Evolutionary conservation across 2,329 filamentous ascomycete species (phyloP), one percentile per base, ranked within the genome.

Genomic region (Beauveria sp.): DNA sequence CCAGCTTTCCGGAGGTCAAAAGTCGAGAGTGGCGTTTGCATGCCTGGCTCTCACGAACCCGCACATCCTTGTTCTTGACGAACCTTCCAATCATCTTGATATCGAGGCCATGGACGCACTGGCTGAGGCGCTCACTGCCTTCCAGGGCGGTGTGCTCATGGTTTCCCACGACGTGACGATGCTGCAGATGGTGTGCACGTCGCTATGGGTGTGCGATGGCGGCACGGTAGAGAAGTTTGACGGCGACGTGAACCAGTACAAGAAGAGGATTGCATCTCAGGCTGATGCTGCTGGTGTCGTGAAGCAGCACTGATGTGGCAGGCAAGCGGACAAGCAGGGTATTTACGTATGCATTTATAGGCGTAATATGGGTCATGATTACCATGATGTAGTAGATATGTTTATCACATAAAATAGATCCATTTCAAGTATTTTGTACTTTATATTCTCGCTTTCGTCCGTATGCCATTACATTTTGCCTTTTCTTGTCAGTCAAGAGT

Each of bases 131-230:
- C 80, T 99, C 67, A 83, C 86, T 67, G 85, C 87, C 66, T 99
- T 98, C 78, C 84, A 96, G 77, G 95, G 95, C 64, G 95, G 95
- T 73, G 93, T 99, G 61, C 79, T 99, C 69, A 98, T 99, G 92
- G 95, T 99, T 62, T 96, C 90, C 71, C 95, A 99, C 88, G 95
- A 99, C 73, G 95, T 99, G 59, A 98, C 95, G 1, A 97, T 99
- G 91, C 75, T 99, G 74, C 92, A 96, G 79, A 96, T 90, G 58
- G 95, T 99, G 43, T 99, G 95, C 76, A 95, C 82, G 56, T 95
- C 88, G 72, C 78, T 99, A 70, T 99, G 95, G 95, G 93, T 99
- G 65, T 99, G 95, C 71, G 95, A 99, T 73, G 81, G 88, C 63
- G 95, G 95, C 10, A 95, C 88, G 1, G 93, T 99, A 22, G 91